phyloP scores from a whole-genome alignment of 2,329 filamentous ascomycete genomes.

The Arthrobotrys conoides region DNA sequence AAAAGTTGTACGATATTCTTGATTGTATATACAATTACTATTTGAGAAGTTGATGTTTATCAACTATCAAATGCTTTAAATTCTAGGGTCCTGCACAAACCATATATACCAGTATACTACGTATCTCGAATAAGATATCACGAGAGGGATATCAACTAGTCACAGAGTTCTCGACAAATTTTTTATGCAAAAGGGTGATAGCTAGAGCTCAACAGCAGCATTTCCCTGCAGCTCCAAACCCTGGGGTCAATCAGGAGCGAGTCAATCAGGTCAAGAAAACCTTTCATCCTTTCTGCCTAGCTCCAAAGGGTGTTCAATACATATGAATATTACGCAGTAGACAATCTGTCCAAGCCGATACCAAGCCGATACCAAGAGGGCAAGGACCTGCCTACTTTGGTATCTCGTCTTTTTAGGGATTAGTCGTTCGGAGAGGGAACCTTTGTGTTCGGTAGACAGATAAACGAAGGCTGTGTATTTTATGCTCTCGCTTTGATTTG shows the following conservation, averaged over 20 bases:
- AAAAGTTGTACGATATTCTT: constrained; percentile 26
- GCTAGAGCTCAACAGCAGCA: constrained; percentile 1
- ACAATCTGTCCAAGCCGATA: constrained; percentile 20
- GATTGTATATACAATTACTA: constrained; percentile 14
- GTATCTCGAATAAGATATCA: too few species aligned
- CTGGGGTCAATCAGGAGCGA: too few species aligned
- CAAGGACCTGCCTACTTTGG: constrained; percentile 16
- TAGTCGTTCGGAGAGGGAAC: constrained; percentile 13
- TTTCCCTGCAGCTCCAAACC: background rate
- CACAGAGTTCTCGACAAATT: background rate
- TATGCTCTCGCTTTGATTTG: background rate
- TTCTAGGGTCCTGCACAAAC: background rate
- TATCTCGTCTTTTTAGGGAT: constrained; percentile 5
- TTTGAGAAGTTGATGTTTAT: constrained; percentile 4
- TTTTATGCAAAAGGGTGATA: background rate
- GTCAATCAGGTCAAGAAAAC: background rate
- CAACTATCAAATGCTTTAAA: background rate
- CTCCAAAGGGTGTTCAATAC: background rate
- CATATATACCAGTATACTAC: background rate
- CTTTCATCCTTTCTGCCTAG: constrained; percentile 19
- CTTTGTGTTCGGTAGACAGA: constrained; percentile 10
- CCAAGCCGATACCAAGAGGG: constrained; percentile 20
- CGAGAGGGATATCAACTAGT: background rate
- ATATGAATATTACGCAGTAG: background rate
- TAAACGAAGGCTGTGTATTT: background rate